A percentile compares a stretch with the other conserved stretches of the same genome.
Conservation (phyloP, 352 stramenopile genomes). For the Globisporangium rhizosaccharum region DNA sequence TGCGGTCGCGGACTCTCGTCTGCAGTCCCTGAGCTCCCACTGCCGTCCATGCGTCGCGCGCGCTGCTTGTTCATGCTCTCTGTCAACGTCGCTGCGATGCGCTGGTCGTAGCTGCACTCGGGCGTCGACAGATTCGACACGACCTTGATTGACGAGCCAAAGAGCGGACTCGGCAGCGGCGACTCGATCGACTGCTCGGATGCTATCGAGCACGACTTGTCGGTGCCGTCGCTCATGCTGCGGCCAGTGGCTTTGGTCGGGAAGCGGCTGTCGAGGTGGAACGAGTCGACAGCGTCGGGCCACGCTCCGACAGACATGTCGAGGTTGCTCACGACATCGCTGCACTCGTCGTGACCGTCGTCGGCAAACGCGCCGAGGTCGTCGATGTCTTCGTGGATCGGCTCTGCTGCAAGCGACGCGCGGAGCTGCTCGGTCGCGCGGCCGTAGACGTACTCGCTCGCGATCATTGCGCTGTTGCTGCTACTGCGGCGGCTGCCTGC, state of each 20-base stretch:
- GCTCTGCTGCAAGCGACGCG: constrained; percentile 14
- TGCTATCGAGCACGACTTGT: constrained; percentile 56
- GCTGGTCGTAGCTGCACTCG: constrained; percentile 45
- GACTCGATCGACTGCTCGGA: constrained; percentile 46
- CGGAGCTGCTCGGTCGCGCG: constrained; percentile 14
- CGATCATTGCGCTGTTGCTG: constrained; percentile 18
- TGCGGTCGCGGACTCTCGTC: constrained; percentile 19
- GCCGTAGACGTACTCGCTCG: constrained; percentile 44
- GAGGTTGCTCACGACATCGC: constrained; percentile 22
- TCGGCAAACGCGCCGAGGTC: constrained; percentile 20
- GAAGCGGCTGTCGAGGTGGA: constrained; percentile 18
- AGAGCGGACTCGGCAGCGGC: constrained; percentile 17
- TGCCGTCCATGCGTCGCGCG: constrained; percentile 17
- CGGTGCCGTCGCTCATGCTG: constrained; percentile 59
- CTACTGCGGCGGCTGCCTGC: not conserved
- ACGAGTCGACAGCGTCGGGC: constrained; percentile 4
- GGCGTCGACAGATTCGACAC: not conserved
- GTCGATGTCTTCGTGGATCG: constrained; percentile 13
- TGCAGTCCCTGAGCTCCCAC: constrained; percentile 7
- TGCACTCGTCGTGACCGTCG: constrained; percentile 22
- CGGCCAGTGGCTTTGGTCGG: constrained; percentile 21
- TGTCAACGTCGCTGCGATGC: constrained; percentile 57
- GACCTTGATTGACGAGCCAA: constrained; percentile 5
- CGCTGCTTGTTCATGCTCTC: constrained; percentile 36
- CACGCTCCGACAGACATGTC: constrained; percentile 13